phyloP scores from a whole-genome alignment of 164 flowering plant genomes.

The Echeveria elegans region DNA sequence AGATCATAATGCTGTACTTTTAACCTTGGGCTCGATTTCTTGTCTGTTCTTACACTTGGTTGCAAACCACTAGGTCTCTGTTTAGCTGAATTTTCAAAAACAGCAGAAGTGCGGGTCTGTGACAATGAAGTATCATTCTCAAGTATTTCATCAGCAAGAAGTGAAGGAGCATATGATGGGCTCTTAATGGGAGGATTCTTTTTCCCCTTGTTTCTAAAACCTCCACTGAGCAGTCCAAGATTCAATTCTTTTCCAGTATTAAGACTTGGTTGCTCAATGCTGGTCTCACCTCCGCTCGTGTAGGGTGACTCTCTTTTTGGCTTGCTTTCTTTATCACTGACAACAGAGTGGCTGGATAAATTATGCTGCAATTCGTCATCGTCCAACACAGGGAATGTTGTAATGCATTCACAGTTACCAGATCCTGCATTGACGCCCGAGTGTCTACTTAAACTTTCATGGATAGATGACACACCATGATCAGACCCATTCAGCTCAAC shows the following conservation, averaged over 20 bases:
- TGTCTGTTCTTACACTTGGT: slow-evolving; percentile 4
- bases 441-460: slow-evolving; percentile 9
- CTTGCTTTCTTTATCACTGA: slow-evolving; percentile 13
- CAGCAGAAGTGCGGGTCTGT: no score
- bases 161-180: slow-evolving; percentile 19
- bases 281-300: slow-evolving; percentile 14
- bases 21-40: slow-evolving; percentile 13
- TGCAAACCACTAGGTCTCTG: slow-evolving; percentile 11
- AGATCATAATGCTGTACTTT: slow-evolving; percentile 13
- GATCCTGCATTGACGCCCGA: slow-evolving; percentile 10
- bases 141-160: slow-evolving; percentile 13
- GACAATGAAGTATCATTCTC: slow-evolving; percentile 14
- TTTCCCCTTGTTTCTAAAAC: slow-evolving; percentile 60
- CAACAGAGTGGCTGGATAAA: slow-evolving; percentile 11
- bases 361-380: slow-evolving; percentile 13
- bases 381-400: not conserved
- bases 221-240: slow-evolving; percentile 55
- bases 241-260: slow-evolving; percentile 31
- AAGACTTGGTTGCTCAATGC: slow-evolving; percentile 13
- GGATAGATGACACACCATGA: not conserved
- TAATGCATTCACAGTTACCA: slow-evolving; percentile 9
- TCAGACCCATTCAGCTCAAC: slow-evolving; percentile 9
- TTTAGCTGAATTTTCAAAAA: not conserved
- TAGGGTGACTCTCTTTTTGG: slow-evolving; percentile 8
- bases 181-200: slow-evolving; percentile 28